These are phyloP conservation scores for Purshia tridentata DNA, from an alignment of 306 rosid species.

Conservation along the genomic window DNA sequence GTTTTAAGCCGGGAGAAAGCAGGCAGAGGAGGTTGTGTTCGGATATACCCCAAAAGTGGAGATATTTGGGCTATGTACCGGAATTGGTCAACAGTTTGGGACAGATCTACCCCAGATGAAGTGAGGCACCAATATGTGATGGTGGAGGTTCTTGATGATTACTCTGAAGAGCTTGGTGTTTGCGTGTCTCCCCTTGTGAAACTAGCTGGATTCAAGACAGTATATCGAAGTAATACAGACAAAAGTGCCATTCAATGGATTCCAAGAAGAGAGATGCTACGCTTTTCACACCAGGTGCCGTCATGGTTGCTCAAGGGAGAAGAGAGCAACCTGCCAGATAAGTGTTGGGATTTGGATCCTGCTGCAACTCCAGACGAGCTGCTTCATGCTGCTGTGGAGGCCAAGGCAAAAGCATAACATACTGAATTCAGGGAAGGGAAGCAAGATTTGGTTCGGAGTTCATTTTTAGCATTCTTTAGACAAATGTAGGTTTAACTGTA, in stretches of 20 bases:
- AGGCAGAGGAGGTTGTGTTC: conserved; percentile 91
- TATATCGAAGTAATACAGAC: conserved; percentile 62
- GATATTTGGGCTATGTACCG: conserved; percentile 92
- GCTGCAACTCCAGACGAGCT: conserved; percentile 98
- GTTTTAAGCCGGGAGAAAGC: conserved; percentile 67
- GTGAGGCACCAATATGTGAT: conserved; percentile 90
- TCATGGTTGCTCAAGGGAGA: conserved; percentile 70
- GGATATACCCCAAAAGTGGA: conserved; percentile 79
- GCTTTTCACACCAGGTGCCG: conserved; percentile 98
- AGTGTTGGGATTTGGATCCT: conserved; percentile 94
- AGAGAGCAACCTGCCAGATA: conserved; percentile 56
- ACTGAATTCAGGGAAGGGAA: conserved; percentile 29
- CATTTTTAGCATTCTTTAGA: conserved; percentile 53
- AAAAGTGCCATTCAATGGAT: conserved; percentile 74
- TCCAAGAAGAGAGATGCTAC: conserved; percentile 80
- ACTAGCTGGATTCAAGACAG: conserved; percentile 83
- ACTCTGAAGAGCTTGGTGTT: conserved; percentile 89
- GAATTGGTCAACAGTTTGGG: conserved; percentile 87
- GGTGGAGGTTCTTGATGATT: conserved; percentile 94
- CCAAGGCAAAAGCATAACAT: conserved; percentile 34
- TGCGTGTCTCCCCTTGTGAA: conserved; percentile 81
- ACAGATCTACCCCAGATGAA: conserved; percentile 79
- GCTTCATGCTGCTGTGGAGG: conserved; percentile 63
- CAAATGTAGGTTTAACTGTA: conserved; percentile 82
- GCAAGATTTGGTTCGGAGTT: conserved; percentile 31